Evolutionary conservation across 2,329 filamentous ascomycete species (phyloP).

Genomic region (Hypomyces perniciosus): DNA sequence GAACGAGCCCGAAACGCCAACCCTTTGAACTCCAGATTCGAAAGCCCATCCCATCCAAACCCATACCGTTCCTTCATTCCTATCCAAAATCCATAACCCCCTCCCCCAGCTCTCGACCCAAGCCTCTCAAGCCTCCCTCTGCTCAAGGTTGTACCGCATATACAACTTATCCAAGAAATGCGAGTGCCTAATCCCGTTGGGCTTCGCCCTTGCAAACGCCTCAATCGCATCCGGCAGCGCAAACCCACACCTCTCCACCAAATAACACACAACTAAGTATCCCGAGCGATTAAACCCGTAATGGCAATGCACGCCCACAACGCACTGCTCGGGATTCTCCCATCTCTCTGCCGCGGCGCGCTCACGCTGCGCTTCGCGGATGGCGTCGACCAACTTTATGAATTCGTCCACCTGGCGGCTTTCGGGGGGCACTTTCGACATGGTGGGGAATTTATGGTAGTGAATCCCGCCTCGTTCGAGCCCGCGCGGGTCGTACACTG

Average conservation of each 20-base stretch:
- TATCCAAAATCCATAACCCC: not conserved
- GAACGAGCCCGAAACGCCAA: too few relatives aligned
- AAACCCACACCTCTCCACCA: conserved; percentile 75
- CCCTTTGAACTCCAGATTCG: too few relatives aligned
- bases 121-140: not conserved
- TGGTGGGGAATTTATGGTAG: conserved; percentile 84
- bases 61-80: not conserved
- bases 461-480: conserved; percentile 61
- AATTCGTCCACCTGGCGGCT: conserved; percentile 48
- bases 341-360: conserved; percentile 33
- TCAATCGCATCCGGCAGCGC: conserved; percentile 71
- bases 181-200: conserved; percentile 80
- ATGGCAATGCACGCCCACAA: conserved; percentile 86
- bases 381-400: conserved; percentile 50
- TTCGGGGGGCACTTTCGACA: conserved; percentile 80
- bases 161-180: conserved; percentile 84
- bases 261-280: conserved; percentile 82
- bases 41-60: not conserved
- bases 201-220: conserved; percentile 64
- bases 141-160: conserved; percentile 58
- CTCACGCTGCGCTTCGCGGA: conserved; percentile 48
- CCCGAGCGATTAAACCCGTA: conserved; percentile 95
- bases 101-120: not conserved
- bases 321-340: conserved; percentile 31
- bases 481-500: conserved; percentile 76